Conservation (phyloP, 257 asterid species). For the Thymus mandschuricus region DNA sequence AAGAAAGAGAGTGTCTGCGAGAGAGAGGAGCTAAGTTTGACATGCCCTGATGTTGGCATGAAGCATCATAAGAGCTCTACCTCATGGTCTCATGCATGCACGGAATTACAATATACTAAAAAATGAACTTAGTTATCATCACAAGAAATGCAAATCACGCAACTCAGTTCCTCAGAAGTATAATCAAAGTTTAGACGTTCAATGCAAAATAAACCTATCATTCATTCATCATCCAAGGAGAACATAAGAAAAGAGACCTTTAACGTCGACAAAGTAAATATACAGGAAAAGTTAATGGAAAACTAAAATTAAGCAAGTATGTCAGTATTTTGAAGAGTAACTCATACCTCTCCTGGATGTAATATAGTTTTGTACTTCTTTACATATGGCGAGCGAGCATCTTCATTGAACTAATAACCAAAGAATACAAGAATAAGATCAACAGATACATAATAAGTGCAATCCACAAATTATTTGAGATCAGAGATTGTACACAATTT, state of each 20-base stretch:
- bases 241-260: not conserved
- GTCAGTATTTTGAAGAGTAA: slow-evolving; percentile 13
- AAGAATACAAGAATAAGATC: slow-evolving; percentile 31
- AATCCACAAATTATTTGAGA: not conserved
- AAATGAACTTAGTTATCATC: too few species aligned
- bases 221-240: too few species aligned
- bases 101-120: too few species aligned
- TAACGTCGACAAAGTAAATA: not conserved
- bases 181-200: too few species aligned
- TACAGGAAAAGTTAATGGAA: not conserved
- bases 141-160: too few species aligned
- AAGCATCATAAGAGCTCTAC: too few species aligned
- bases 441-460: slow-evolving; percentile 17
- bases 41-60: too few species aligned
- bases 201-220: not conserved
- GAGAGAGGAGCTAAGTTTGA: too few species aligned
- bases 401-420: slow-evolving; percentile 82
- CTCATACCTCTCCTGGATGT: slow-evolving; percentile 97
- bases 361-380: slow-evolving; percentile 94
- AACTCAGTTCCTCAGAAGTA: too few species aligned
- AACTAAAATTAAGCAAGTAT: not conserved
- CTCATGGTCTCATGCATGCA: too few species aligned
- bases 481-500: slow-evolving; percentile 9
- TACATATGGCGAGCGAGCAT: slow-evolving; percentile 91
- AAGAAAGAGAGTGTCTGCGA: too few species aligned